phyloP scores from a whole-genome alignment of 257 asterid species.

The Solanum chiquidenum region DNA sequence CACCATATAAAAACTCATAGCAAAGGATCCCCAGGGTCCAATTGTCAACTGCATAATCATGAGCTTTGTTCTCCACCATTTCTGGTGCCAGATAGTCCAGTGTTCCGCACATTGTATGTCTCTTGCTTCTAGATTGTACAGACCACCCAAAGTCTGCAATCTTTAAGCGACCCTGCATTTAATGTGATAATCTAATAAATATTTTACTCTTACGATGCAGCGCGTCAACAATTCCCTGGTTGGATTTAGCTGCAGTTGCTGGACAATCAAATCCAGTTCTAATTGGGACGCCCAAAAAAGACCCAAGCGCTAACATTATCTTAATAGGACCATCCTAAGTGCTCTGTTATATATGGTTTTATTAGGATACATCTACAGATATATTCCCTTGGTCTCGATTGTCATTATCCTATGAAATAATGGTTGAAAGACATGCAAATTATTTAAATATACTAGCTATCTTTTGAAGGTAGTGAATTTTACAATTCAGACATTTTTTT shows the following conservation, averaged over 20 bases:
- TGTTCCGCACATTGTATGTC: slow-evolving; percentile 95
- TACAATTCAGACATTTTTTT: background rate
- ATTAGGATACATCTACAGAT: background rate
- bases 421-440: background rate
- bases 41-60: slow-evolving; percentile 84
- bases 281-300: background rate
- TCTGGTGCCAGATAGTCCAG: slow-evolving; percentile 94
- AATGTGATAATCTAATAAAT: background rate
- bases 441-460: background rate
- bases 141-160: slow-evolving; percentile 98
- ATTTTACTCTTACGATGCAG: background rate
- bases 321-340: background rate
- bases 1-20: slow-evolving; percentile 77
- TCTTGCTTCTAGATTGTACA: slow-evolving; percentile 73
- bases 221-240: background rate
- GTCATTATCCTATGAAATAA: background rate
- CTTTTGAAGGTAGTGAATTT: background rate
- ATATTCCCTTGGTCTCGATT: background rate
- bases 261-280: background rate
- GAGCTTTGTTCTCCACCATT: slow-evolving; percentile 90
- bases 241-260: background rate
- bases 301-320: background rate
- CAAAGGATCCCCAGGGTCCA: slow-evolving; percentile 93
- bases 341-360: background rate
- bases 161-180: slow-evolving; percentile 72